phyloP scores from a whole-genome alignment of 2,329 filamentous ascomycete genomes.

The Colletotrichum sp. region DNA sequence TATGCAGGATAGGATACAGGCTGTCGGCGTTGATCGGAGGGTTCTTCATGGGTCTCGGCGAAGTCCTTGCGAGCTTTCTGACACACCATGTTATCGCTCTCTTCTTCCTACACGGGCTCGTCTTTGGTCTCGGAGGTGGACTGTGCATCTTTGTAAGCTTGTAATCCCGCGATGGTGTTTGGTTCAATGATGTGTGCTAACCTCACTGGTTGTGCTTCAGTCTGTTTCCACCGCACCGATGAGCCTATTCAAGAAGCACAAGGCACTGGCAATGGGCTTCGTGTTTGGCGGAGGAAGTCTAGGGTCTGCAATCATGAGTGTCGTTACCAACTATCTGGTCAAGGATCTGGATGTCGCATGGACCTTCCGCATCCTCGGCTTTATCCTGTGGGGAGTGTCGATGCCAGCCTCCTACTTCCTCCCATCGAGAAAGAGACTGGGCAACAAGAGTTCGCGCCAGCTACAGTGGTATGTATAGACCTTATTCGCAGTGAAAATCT shows the following conservation, averaged over 20 bases:
- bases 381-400: conserved; percentile 31
- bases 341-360: conserved; percentile 27
- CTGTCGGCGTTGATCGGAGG: conserved; percentile 26
- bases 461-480: conserved; percentile 27
- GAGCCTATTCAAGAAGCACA: conserved; percentile 28
- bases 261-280: conserved; percentile 30
- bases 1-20: conserved; percentile 27
- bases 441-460: neutral
- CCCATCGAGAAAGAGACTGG: neutral
- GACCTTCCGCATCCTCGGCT: conserved; percentile 30
- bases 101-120: conserved; percentile 29
- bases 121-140: conserved; percentile 30
- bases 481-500: fast-evolving
- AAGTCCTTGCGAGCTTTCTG: conserved; percentile 29
- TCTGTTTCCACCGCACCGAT: conserved; percentile 30
- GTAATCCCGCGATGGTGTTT: fast-evolving
- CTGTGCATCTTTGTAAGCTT: conserved; percentile 28
- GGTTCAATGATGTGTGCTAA: neutral
- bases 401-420: conserved; percentile 30
- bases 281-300: conserved; percentile 31
- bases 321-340: conserved; percentile 26
- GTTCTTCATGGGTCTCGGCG: conserved; percentile 29
- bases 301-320: conserved; percentile 30
- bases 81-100: conserved; percentile 25
- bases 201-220: conserved; percentile 5